These are phyloP conservation scores for Durio zibethinus DNA, from an alignment of 345 rosid genomes.

Conservation along the genomic window DNA sequence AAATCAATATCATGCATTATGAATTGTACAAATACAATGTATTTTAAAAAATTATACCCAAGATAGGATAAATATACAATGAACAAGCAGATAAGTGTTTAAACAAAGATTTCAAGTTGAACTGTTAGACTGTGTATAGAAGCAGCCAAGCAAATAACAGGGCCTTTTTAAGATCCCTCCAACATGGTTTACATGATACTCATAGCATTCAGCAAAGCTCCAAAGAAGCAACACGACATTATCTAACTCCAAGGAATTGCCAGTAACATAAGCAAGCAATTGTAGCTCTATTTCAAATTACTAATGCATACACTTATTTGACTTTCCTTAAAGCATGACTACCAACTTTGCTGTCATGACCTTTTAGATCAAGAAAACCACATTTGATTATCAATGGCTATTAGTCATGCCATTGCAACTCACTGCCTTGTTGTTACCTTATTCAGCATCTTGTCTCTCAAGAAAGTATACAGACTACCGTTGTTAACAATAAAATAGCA, in stretches of 20 bases:
- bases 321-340: not conserved
- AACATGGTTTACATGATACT: not conserved
- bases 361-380: not conserved
- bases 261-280: not conserved
- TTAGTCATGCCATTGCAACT: not conserved
- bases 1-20: not conserved
- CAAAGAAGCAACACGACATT: not conserved
- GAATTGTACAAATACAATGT: not conserved
- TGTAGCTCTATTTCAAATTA: not conserved
- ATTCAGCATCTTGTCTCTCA: not conserved
- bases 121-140: not conserved
- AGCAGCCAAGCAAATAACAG: conserved; percentile 1
- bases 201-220: not conserved
- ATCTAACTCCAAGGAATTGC: not conserved
- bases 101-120: not conserved
- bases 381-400: conserved; percentile 3
- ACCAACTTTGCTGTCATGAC: not conserved
- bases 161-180: not conserved
- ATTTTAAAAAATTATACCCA: not conserved
- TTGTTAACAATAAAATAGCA: not conserved
- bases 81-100: not conserved
- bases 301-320: not conserved
- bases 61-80: not conserved
- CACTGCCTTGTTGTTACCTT: not conserved
- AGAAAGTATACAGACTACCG: not conserved